Percentiles rank a stretch among this genome's conserved stretches.
These are phyloP conservation scores for Cutaneotrichosporon arboriforme DNA, from an alignment of 1,284 basidiomycete species.

Conservation along the genomic window DNA sequence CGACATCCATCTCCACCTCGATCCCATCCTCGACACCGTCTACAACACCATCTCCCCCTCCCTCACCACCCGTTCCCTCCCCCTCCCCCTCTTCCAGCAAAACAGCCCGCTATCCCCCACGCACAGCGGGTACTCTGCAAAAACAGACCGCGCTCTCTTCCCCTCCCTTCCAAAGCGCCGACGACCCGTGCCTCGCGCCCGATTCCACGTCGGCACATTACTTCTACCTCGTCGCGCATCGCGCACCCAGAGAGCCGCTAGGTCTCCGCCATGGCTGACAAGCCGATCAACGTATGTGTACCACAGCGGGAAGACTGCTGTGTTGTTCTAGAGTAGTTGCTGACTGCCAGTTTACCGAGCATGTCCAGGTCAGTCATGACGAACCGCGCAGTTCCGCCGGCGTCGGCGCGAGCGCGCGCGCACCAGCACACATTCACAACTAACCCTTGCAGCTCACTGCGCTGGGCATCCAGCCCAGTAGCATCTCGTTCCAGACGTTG, in stretches of 20 bases:
- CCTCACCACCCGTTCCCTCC: background rate
- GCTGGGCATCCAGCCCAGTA: conserved; percentile 89
- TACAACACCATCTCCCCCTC: background rate
- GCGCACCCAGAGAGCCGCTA: background rate
- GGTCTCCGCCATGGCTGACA: conserved; percentile 37
- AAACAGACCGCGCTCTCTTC: background rate
- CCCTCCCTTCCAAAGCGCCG: background rate
- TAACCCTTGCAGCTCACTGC: conserved; percentile 70
- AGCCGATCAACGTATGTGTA: conserved; percentile 42
- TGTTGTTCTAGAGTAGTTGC: background rate
- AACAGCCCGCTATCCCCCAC: background rate
- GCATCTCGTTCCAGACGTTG: conserved; percentile 94
- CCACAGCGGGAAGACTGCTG: background rate
- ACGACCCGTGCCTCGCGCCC: conserved; percentile 1
- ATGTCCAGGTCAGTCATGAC: conserved; percentile 43
- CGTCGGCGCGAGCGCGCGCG: background rate
- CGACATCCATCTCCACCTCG: background rate
- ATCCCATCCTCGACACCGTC: background rate
- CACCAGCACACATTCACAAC: background rate
- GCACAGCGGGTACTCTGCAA: background rate
- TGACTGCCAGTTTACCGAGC: conserved; percentile 48
- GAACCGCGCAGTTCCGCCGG: background rate
- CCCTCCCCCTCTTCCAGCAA: background rate
- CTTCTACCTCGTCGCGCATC: background rate
- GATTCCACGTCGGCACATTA: conserved; percentile 1